These are phyloP conservation scores for Solanum acaule DNA, from an alignment of 257 asterid genomes.

Conservation along the genomic window DNA sequence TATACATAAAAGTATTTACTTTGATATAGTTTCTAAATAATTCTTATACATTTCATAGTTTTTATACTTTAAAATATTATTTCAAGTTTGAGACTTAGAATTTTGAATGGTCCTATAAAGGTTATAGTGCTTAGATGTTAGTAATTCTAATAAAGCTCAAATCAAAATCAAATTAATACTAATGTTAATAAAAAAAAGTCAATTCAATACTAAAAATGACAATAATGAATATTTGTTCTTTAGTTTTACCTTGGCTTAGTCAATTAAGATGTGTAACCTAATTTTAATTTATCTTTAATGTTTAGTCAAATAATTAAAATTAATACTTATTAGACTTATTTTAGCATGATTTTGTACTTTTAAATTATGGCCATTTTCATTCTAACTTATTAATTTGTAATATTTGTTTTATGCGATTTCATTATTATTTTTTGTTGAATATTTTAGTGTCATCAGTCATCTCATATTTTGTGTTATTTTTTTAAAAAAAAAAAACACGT, in stretches of 20 bases:
- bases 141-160: too few relatives aligned
- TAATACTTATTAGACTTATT: not conserved
- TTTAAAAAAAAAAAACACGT: not conserved
- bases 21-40: too few relatives aligned
- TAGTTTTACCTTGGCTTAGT: not conserved
- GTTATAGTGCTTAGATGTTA: too few relatives aligned
- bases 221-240: not conserved
- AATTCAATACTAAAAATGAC: not conserved
- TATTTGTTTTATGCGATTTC: not conserved
- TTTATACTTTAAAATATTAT: too few relatives aligned
- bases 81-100: not conserved
- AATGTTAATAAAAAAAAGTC: too few relatives aligned
- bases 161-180: too few relatives aligned
- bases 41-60: too few relatives aligned
- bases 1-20: too few relatives aligned
- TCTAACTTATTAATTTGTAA: too few relatives aligned
- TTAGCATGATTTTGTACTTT: not conserved
- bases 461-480: not conserved
- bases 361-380: not conserved
- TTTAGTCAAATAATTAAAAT: not conserved
- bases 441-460: not conserved
- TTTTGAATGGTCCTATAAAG: not conserved
- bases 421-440: too few relatives aligned
- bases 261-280: not conserved
- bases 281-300: not conserved